These are phyloP conservation scores for Candida gigantensis DNA, from an alignment of 1,139 yeast species.

Conservation along the genomic window DNA sequence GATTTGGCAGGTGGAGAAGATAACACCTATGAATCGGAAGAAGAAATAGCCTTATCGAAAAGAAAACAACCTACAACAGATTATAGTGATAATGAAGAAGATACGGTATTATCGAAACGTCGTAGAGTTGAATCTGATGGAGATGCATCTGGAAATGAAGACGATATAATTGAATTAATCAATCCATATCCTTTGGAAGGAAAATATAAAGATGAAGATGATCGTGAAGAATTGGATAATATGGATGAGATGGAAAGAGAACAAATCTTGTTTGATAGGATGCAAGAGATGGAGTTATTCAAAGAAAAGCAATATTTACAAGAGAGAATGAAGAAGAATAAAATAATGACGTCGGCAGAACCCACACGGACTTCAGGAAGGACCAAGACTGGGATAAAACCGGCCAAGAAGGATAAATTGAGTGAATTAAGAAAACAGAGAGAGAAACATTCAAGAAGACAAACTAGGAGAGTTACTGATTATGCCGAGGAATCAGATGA, in stretches of 20 bases:
- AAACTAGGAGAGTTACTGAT: conserved; percentile 24
- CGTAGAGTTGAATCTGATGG: conserved; percentile 18
- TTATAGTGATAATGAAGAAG: conserved; percentile 27
- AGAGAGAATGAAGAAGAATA: conserved; percentile 72
- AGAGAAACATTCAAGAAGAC: conserved; percentile 57
- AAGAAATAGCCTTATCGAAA: conserved; percentile 21
- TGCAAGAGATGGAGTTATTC: conserved; percentile 85
- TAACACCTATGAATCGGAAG: conserved; percentile 30
- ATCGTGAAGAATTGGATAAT: conserved; percentile 62
- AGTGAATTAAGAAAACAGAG: conserved; percentile 85
- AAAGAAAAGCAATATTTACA: conserved; percentile 81
- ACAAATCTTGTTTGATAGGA: conserved; percentile 84
- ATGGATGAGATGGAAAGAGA: conserved; percentile 94
- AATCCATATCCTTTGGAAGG: conserved; percentile 94
- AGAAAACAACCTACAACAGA: conserved; percentile 19
- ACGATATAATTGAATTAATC: conserved; percentile 35
- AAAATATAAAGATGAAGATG: conserved; percentile 80
- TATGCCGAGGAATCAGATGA: conserved; percentile 40
- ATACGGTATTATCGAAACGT: conserved; percentile 19
- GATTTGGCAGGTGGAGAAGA: conserved; percentile 80
- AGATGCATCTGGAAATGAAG: conserved; percentile 30
- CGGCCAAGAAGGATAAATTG: conserved; percentile 54
- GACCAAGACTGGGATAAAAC: conserved; percentile 25
- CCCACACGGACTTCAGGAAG: conserved; percentile 17
- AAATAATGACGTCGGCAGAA: conserved; percentile 26